Conservation (phyloP, 352 stramenopile species). For the Achlya hypogyna region DNA sequence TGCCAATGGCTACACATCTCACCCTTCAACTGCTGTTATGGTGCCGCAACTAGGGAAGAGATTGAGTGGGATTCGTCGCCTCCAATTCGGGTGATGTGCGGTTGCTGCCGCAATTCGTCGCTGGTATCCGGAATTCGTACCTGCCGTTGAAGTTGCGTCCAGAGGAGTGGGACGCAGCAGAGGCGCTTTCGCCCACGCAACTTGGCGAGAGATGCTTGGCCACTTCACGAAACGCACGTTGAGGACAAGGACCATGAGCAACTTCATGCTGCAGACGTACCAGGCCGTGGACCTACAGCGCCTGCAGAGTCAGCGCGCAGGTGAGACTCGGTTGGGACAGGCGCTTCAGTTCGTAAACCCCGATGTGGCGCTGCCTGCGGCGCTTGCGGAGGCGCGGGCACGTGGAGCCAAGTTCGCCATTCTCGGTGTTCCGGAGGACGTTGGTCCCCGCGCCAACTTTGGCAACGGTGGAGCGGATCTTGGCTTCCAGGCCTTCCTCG, state of each 20-base stretch:
- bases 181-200: too few relatives aligned
- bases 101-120: background rate
- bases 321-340: slow-evolving; percentile 14
- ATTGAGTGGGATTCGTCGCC: too few relatives aligned
- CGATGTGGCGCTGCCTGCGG: slow-evolving; percentile 7
- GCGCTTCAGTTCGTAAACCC: slow-evolving; percentile 12
- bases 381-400: background rate
- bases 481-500: slow-evolving; percentile 17
- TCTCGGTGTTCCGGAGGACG: slow-evolving; percentile 17
- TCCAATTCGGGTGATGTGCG: too few relatives aligned
- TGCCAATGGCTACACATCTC: too few relatives aligned
- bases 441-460: slow-evolving; percentile 18
- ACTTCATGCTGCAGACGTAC: slow-evolving; percentile 12
- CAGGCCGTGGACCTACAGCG: slow-evolving; percentile 15
- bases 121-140: background rate
- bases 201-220: too few relatives aligned
- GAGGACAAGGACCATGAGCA: slow-evolving; percentile 7
- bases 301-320: slow-evolving; percentile 15
- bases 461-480: slow-evolving; percentile 15
- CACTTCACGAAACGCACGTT: background rate
- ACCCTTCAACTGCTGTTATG: too few relatives aligned
- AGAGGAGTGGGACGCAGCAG: too few relatives aligned
- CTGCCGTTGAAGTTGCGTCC: background rate
- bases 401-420: slow-evolving; percentile 11
- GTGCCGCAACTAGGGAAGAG: too few relatives aligned